Evolutionary conservation across 768 basidiomycete species (phyloP).

Genomic region (Tephrocybe sp.): DNA sequence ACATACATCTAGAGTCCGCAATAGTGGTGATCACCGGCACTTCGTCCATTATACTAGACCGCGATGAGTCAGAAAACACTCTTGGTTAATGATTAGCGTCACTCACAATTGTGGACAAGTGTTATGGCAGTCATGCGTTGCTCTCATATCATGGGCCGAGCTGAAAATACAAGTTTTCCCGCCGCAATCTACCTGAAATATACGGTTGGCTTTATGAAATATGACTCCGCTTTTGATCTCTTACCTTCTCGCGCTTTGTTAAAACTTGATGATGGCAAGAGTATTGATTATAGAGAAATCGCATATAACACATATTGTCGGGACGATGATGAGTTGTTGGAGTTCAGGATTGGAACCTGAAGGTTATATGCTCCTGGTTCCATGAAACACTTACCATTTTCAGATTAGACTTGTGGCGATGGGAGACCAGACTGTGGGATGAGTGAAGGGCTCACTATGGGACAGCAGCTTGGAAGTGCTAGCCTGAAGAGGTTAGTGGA

Average conservation of each 20-base stretch:
- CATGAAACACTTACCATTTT: too few relatives aligned
- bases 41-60: not conserved
- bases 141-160: not conserved
- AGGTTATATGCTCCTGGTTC: too few relatives aligned
- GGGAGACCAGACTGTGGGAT: too few relatives aligned
- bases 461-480: too few relatives aligned
- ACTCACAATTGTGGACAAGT: not conserved
- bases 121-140: not conserved
- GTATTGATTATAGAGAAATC: not conserved
- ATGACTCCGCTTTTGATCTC: not conserved
- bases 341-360: too few relatives aligned
- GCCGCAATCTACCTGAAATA: not conserved
- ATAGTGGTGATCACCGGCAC: not conserved
- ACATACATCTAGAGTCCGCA: too few relatives aligned
- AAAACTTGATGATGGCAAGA: not conserved
- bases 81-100: not conserved
- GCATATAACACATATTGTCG: not conserved
- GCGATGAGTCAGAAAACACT: not conserved
- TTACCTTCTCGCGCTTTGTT: not conserved
- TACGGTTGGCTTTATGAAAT: not conserved
- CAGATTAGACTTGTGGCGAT: too few relatives aligned
- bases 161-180: not conserved
- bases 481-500: too few relatives aligned
- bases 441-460: too few relatives aligned
- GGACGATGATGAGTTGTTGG: too few relatives aligned